These are phyloP conservation scores for Mycocentrospora acerina DNA, from an alignment of 2,329 filamentous ascomycete species.

Conservation along the genomic window DNA sequence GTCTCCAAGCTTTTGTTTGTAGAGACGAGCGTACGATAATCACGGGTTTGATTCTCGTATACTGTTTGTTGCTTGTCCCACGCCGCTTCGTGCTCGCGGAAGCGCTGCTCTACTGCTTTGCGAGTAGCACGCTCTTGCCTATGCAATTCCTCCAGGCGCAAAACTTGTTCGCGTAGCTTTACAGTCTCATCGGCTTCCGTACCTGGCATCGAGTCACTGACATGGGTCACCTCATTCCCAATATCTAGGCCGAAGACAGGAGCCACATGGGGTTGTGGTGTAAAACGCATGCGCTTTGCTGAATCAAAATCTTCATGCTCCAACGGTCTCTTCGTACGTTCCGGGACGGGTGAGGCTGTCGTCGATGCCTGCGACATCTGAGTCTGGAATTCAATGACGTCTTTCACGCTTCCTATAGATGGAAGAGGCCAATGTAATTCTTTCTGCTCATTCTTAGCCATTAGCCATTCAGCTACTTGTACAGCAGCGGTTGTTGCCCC, in stretches of 20 bases:
- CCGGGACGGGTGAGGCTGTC: slow-evolving; percentile 16
- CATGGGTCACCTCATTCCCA: slow-evolving; percentile 38
- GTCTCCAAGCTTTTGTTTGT: slow-evolving; percentile 18
- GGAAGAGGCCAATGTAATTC: slow-evolving; percentile 30
- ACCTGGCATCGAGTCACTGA: slow-evolving; percentile 46
- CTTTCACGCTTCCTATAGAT: slow-evolving; percentile 34
- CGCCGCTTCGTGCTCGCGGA: slow-evolving; percentile 15
- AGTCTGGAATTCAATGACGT: slow-evolving; percentile 30
- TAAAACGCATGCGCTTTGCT: slow-evolving; percentile 39
- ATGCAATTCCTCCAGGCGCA: slow-evolving; percentile 4
- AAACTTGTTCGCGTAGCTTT: slow-evolving; percentile 12
- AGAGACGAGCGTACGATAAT: slow-evolving; percentile 18
- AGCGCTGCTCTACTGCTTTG: slow-evolving; percentile 12
- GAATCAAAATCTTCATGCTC: slow-evolving; percentile 27
- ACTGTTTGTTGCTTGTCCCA: slow-evolving; percentile 29
- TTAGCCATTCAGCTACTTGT: slow-evolving; percentile 28
- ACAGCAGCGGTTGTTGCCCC: slow-evolving; percentile 26
- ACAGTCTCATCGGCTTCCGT: slow-evolving; percentile 15
- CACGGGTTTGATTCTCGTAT: slow-evolving; percentile 25
- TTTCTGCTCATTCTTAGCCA: slow-evolving; percentile 6
- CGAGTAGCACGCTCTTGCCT: slow-evolving; percentile 9
- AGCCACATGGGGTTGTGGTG: slow-evolving; percentile 25
- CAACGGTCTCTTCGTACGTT: slow-evolving; percentile 31
- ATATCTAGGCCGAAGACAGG: slow-evolving; percentile 8
- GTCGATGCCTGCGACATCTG: slow-evolving; percentile 23